Conservation (phyloP, 2,329 filamentous ascomycete genomes). For the Balansia obtecta region DNA sequence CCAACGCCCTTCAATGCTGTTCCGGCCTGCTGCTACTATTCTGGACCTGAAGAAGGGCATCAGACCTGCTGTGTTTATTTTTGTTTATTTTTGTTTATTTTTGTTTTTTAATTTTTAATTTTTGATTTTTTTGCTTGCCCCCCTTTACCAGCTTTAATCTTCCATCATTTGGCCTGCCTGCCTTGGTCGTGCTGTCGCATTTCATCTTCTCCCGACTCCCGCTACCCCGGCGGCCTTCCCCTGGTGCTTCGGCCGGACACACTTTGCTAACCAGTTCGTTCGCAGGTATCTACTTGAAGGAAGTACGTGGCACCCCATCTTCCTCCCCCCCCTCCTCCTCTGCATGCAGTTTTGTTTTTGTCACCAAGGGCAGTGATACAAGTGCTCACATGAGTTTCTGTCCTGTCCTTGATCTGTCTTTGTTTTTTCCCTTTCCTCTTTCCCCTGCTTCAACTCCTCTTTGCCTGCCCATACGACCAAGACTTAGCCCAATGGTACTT, state of each 20-base stretch:
- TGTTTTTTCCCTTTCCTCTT: too few species aligned
- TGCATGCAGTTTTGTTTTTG: background rate
- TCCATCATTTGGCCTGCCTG: too few species aligned
- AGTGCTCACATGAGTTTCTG: background rate
- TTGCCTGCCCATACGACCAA: background rate
- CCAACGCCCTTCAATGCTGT: background rate
- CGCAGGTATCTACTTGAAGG: conserved; percentile 49
- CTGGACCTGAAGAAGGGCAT: background rate
- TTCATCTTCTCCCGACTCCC: too few species aligned
- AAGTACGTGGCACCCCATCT: conserved; percentile 40
- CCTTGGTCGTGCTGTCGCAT: conserved; percentile 12
- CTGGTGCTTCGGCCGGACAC: conserved; percentile 2
- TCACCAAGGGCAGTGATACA: background rate
- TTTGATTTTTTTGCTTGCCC: too few species aligned
- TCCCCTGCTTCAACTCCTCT: background rate
- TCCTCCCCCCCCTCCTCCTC: background rate
- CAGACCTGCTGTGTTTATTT: conserved; percentile 5
- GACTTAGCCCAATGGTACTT: background rate
- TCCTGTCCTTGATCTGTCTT: too few species aligned
- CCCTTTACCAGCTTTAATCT: too few species aligned
- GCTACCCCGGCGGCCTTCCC: conserved; percentile 6
- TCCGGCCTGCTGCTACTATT: background rate
- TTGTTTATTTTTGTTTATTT: too few species aligned
- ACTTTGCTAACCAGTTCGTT: conserved; percentile 3
- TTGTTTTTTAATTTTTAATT: too few species aligned